Conservation (phyloP, 345 rosid species). For the Adansonia digitata region DNA sequence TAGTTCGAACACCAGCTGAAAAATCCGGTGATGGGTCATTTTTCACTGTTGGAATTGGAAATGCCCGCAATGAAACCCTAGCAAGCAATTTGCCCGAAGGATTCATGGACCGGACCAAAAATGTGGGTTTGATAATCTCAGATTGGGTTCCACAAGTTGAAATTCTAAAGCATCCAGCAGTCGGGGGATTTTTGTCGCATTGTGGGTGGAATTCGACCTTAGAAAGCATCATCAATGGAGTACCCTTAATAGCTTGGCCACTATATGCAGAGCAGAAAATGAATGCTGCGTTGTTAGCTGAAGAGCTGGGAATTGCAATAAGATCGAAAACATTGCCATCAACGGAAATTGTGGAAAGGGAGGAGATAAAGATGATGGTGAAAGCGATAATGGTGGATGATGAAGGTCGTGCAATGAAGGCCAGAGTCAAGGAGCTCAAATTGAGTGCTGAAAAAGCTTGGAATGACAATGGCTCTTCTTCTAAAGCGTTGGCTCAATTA, state of each 20-base stretch:
- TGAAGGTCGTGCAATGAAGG: constrained; percentile 37
- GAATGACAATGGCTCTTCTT: constrained; percentile 32
- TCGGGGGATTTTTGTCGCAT: constrained; percentile 66
- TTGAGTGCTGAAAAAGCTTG: constrained; percentile 26
- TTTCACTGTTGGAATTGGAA: constrained; percentile 16
- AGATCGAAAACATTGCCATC: constrained; percentile 21
- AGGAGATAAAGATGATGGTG: constrained; percentile 40
- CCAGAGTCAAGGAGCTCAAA: constrained; percentile 30
- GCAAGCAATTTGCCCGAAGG: constrained; percentile 48
- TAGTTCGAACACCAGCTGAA: constrained; percentile 37
- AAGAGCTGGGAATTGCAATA: constrained; percentile 43
- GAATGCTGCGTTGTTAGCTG: constrained; percentile 44
- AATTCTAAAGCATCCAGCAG: constrained; percentile 45
- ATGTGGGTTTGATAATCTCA: constrained; percentile 37
- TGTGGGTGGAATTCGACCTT: constrained; percentile 73
- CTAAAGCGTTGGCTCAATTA: constrained; percentile 14
- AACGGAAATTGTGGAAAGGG: constrained; percentile 27
- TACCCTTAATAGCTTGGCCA: constrained; percentile 59
- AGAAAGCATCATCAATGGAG: constrained; percentile 46
- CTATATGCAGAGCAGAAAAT: constrained; percentile 47
- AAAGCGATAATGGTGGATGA: constrained; percentile 42
- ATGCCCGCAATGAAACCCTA: not conserved
- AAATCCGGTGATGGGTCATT: constrained; percentile 23
- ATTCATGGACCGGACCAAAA: constrained; percentile 32
- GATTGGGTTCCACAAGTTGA: constrained; percentile 63